These are phyloP conservation scores for Myriosclerotinia duriaeana DNA, from an alignment of 2,329 filamentous ascomycete genomes.

Conservation along the genomic window DNA sequence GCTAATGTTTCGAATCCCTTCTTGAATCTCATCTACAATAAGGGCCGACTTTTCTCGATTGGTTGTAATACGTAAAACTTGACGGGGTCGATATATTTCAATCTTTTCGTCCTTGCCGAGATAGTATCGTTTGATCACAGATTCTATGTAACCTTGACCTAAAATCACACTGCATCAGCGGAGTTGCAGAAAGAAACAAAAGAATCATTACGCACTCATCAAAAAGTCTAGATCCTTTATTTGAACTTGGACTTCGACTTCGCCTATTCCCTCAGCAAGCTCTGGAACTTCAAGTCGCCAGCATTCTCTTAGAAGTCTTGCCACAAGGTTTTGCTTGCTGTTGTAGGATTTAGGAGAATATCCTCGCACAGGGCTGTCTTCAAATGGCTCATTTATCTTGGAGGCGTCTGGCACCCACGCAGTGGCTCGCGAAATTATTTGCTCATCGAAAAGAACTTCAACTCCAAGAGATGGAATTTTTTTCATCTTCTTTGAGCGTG, in stretches of 20 bases:
- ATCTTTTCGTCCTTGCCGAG: conserved; percentile 33
- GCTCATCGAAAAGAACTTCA: neutral
- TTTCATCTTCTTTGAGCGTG: neutral
- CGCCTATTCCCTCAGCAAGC: conserved; percentile 36
- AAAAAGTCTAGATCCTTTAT: conserved; percentile 36
- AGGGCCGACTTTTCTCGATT: conserved; percentile 31
- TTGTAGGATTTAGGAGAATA: conserved; percentile 37
- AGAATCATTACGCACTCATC: conserved; percentile 31
- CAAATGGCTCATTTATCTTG: conserved; percentile 30
- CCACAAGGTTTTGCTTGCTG: conserved; percentile 34
- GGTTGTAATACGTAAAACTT: conserved; percentile 37
- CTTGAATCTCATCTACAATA: conserved; percentile 33
- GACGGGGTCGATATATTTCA: conserved; percentile 34
- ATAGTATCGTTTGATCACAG: conserved; percentile 33
- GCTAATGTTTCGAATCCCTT: conserved; percentile 30
- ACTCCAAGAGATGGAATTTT: conserved; percentile 3
- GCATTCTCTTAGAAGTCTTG: conserved; percentile 37
- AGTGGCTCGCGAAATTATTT: conserved; percentile 29
- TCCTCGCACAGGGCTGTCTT: conserved; percentile 33
- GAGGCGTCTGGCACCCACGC: conserved; percentile 38
- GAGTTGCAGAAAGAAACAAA: neutral
- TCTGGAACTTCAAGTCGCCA: conserved; percentile 39
- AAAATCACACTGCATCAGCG: conserved; percentile 26
- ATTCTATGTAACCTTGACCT: conserved; percentile 31
- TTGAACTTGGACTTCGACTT: conserved; percentile 37